Evolutionary conservation across 441 rosid genomes (phyloP).

Genomic region (Pelargonium myrrhifolium): DNA sequence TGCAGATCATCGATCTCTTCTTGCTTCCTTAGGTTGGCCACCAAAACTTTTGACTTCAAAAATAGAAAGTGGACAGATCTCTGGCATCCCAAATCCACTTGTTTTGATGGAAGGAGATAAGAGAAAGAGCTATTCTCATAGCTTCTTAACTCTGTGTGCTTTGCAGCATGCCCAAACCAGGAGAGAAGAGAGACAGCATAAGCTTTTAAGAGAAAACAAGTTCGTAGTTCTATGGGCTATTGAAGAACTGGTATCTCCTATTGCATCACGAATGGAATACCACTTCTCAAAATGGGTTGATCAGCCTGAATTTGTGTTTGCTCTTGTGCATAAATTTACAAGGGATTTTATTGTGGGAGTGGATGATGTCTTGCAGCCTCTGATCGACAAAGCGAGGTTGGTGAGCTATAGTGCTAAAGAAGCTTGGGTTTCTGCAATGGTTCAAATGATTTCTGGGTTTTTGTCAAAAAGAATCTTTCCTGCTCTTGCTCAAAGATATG

Average conservation of each 20-base stretch:
- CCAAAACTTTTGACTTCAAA: slow-evolving; percentile 46
- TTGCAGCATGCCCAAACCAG: slow-evolving; percentile 52
- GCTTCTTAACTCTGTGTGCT: slow-evolving; percentile 63
- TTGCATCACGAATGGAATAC: slow-evolving; percentile 64
- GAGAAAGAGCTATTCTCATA: slow-evolving; percentile 46
- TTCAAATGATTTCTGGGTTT: slow-evolving; percentile 55
- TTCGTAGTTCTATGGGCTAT: slow-evolving; percentile 50
- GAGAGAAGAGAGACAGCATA: slow-evolving; percentile 44
- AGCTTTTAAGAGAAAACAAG: slow-evolving; percentile 20
- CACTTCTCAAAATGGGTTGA: slow-evolving; percentile 71
- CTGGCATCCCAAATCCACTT: slow-evolving; percentile 53
- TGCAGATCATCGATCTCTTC: slow-evolving; percentile 70
- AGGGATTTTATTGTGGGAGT: slow-evolving; percentile 59
- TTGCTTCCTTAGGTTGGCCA: slow-evolving; percentile 79
- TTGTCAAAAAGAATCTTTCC: slow-evolving; percentile 46
- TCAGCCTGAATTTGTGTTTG: slow-evolving; percentile 67
- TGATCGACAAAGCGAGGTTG: slow-evolving; percentile 65
- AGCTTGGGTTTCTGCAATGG: slow-evolving; percentile 83
- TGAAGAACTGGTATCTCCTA: slow-evolving; percentile 64
- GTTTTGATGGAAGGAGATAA: slow-evolving; percentile 50
- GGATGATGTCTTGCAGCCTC: slow-evolving; percentile 71
- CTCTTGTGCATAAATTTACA: slow-evolving; percentile 52
- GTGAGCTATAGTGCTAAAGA: slow-evolving; percentile 63
- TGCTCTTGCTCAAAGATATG: slow-evolving; percentile 34
- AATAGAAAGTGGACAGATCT: slow-evolving; percentile 30